A percentile compares a stretch with the other conserved stretches of the same genome.
Conservation (phyloP, 2,329 filamentous ascomycete genomes). For the Diaporthe vexans region DNA sequence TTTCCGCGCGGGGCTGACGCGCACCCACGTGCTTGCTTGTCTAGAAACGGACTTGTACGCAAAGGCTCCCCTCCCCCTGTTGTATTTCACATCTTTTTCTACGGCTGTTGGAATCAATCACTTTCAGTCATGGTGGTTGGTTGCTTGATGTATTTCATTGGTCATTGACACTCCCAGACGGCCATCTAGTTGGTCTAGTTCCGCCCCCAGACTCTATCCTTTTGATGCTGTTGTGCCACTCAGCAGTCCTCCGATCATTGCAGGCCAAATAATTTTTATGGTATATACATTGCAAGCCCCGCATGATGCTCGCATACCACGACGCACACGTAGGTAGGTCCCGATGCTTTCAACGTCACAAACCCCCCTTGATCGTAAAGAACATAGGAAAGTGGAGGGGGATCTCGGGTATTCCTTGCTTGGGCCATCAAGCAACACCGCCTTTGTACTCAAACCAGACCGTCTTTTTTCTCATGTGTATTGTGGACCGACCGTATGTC, state of each 20-base stretch:
- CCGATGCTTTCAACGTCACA: conserved; percentile 19
- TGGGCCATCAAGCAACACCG: conserved; percentile 20
- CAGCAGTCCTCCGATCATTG: conserved; percentile 4
- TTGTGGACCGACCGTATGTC: not conserved
- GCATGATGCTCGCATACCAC: conserved; percentile 1
- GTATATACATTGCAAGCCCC: conserved; percentile 37
- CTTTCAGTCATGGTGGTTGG: not conserved
- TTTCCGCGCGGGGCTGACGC: conserved; percentile 36
- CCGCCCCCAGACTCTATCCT: conserved; percentile 13
- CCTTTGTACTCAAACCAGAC: conserved; percentile 26
- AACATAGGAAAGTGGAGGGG: conserved; percentile 29
- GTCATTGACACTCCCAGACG: not conserved
- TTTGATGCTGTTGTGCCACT: conserved; percentile 16
- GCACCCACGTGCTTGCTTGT: conserved; percentile 33
- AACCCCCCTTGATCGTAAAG: conserved; percentile 19
- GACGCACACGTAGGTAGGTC: conserved; percentile 5
- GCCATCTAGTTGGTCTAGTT: conserved; percentile 17
- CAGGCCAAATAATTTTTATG: conserved; percentile 20
- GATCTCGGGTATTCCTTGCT: conserved; percentile 40
- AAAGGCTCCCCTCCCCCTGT: not conserved
- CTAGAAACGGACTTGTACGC: not conserved
- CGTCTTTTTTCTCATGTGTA: conserved; percentile 5
- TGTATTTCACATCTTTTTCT: not conserved
- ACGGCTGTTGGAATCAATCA: not conserved
- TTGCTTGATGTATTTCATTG: conserved; percentile 5